Evolutionary conservation across 768 basidiomycete genomes (phyloP).

Genomic region (Clitopilus passeckerianus): DNA sequence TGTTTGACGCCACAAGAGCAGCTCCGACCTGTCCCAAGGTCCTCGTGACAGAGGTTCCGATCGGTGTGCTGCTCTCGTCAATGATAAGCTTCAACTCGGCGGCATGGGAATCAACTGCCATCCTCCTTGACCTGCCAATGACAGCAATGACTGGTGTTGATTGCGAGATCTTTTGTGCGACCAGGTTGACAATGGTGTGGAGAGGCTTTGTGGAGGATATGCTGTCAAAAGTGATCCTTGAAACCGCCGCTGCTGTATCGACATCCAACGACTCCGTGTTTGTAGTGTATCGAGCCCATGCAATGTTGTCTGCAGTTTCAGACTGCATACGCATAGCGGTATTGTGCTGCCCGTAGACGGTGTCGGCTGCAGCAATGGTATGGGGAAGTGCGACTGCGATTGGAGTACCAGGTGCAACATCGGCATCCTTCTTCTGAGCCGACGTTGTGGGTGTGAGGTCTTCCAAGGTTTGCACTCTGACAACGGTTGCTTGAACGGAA

Average conservation of each 20-base stretch:
- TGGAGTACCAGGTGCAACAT: constrained; percentile 6
- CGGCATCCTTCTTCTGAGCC: constrained; percentile 16
- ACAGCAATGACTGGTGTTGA: constrained; percentile 53
- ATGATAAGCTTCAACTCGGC: constrained; percentile 53
- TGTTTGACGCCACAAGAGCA: constrained; percentile 53
- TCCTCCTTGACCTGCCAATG: constrained; percentile 68
- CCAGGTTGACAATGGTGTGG: constrained; percentile 45
- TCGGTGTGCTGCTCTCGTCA: constrained; percentile 29
- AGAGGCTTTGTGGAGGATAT: constrained; percentile 50
- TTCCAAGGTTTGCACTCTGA: constrained; percentile 52
- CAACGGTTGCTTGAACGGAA: constrained; percentile 64
- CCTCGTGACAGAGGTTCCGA: constrained; percentile 58
- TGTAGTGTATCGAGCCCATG: constrained; percentile 64
- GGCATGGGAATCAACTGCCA: constrained; percentile 55
- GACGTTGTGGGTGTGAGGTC: constrained; percentile 24
- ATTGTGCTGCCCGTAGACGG: constrained; percentile 60
- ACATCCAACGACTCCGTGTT: constrained; percentile 19
- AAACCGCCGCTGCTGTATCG: constrained; percentile 37
- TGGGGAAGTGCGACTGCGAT: constrained; percentile 25
- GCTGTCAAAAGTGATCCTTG: constrained; percentile 58
- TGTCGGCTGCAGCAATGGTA: constrained; percentile 54
- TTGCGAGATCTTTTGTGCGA: constrained; percentile 20
- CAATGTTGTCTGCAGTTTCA: constrained; percentile 75
- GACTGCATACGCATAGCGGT: constrained; percentile 70
- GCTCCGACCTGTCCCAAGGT: constrained; percentile 76